Base-by-base conservation (phyloP, 805 yeast species). In the Candida schatavii region DNA sequence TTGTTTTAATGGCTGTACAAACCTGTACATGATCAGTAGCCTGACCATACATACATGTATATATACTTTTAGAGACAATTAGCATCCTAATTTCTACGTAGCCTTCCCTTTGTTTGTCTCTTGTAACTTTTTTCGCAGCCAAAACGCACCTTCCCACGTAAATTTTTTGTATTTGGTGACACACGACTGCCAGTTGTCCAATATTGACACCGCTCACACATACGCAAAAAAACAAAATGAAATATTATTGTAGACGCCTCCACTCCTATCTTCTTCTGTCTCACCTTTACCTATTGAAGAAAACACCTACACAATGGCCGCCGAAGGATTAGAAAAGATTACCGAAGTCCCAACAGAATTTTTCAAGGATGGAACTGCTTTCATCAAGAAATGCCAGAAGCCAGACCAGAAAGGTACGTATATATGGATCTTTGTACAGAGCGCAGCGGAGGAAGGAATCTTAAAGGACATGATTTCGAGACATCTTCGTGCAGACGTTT, bases 291-390 rank as follows among this genome's bases (percentile, higher is more conserved):
- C n/a, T n/a, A n/a, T n/a, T n/a, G n/a, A n/a, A 15, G 19, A 20
- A 4, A 31, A 4, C 21, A 31, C 21, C 34, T 39, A 35, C 43
- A 51, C 17, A 46, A 70, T 69, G 74, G 77, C 78, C 56, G 57
- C 66, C 40, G 83, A 78, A 61, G 82, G 82, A 54, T 72, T 81
- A 58, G 95, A 85, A 64, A 85, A 84, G 64, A 57, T 85, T 45
- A 76, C 88, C 30, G 95, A 90, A 64, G 84, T 87, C 46, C 97
- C 98, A 56, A 77, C 82, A 49, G 97, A 88, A 62, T 88, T 91
- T 73, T 72, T 89, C 69, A 87, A 81, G 68, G 97, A 93, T 57
- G 97, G 98, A 49, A 69, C 83, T 45, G 87, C 88, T 46, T 93
- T 93, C 65, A 75, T 93, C 56, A 78, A 80, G 62, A 88, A 88